phyloP scores from a whole-genome alignment of 2,329 filamentous ascomycete genomes.

The Tolypocladium pustulatum region DNA sequence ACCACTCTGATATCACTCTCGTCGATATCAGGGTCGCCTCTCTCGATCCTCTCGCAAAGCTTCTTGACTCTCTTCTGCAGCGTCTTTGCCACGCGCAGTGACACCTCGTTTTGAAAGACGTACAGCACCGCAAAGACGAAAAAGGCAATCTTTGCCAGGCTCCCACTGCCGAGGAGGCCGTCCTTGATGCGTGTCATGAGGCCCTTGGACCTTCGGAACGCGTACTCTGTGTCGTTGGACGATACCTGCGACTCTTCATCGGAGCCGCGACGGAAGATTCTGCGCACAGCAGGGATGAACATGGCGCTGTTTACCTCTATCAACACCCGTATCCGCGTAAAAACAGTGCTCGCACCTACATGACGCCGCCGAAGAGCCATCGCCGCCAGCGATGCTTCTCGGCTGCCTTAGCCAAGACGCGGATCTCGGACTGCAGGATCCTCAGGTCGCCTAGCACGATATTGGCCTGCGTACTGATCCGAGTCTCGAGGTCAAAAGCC shows the following conservation, averaged over 20 bases:
- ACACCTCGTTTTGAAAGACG: constrained; percentile 49
- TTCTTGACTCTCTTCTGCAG: constrained; percentile 38
- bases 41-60: constrained; percentile 35
- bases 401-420: constrained; percentile 28
- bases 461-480: constrained; percentile 30
- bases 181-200: constrained; percentile 39
- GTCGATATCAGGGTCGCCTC: constrained; percentile 31
- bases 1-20: constrained; percentile 39
- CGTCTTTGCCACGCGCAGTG: constrained; percentile 42
- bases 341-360: constrained; percentile 28
- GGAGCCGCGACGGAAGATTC: constrained; percentile 35
- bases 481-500: constrained; percentile 28
- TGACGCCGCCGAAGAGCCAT: constrained; percentile 39
- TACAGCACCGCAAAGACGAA: constrained; percentile 48
- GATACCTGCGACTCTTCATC: constrained; percentile 24
- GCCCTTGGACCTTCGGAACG: constrained; percentile 39
- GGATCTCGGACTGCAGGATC: constrained; percentile 31
- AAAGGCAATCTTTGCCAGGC: constrained; percentile 38
- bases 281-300: constrained; percentile 41
- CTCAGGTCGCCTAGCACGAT: constrained; percentile 34
- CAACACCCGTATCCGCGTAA: background rate
- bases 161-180: constrained; percentile 30
- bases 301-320: constrained; percentile 25
- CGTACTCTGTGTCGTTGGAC: constrained; percentile 46
- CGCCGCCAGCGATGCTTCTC: constrained; percentile 41